A percentile compares a stretch with the other conserved stretches of the same genome.
These are phyloP conservation scores for Kwoniella sp. DNA, from an alignment of 768 basidiomycete genomes.

Conservation along the genomic window DNA sequence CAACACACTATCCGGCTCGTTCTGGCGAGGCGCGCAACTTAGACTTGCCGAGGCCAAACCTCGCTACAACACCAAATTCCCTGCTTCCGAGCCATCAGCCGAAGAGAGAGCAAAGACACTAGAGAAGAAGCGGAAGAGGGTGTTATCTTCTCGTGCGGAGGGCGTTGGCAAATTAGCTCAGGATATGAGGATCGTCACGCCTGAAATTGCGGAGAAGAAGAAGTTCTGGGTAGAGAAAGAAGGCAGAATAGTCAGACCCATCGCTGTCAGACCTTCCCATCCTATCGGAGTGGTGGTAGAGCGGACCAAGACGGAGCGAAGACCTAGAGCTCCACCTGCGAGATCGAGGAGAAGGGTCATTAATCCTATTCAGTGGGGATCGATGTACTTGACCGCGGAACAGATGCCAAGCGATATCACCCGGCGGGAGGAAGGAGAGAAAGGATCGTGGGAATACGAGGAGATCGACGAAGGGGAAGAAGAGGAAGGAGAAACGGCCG, in stretches of 20 bases:
- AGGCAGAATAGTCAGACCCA: constrained; percentile 32
- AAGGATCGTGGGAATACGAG: constrained; percentile 30
- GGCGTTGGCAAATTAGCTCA: constrained; percentile 48
- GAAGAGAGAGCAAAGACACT: constrained; percentile 21
- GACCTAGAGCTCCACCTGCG: constrained; percentile 28
- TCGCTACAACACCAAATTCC: constrained; percentile 14
- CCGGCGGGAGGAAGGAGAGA: neutral
- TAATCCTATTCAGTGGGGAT: constrained; percentile 43
- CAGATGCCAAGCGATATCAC: neutral
- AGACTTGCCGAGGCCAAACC: constrained; percentile 51
- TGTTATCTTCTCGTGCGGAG: constrained; percentile 25
- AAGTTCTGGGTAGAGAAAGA: constrained; percentile 21
- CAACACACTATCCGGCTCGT: constrained; percentile 51
- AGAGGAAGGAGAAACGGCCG: constrained; percentile 12
- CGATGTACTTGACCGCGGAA: constrained; percentile 25
- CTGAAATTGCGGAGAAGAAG: constrained; percentile 23
- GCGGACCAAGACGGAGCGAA: neutral
- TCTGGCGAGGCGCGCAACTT: constrained; percentile 52
- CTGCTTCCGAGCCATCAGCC: constrained; percentile 3
- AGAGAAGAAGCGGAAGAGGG: constrained; percentile 36
- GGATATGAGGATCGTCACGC: constrained; percentile 43
- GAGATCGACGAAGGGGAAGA: constrained; percentile 12
- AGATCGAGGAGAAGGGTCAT: constrained; percentile 43
- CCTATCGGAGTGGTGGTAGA: constrained; percentile 22
- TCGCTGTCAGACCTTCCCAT: constrained; percentile 49